Base-by-base conservation (phyloP, 345 rosid species). In the Trapa bicornis region DNA sequence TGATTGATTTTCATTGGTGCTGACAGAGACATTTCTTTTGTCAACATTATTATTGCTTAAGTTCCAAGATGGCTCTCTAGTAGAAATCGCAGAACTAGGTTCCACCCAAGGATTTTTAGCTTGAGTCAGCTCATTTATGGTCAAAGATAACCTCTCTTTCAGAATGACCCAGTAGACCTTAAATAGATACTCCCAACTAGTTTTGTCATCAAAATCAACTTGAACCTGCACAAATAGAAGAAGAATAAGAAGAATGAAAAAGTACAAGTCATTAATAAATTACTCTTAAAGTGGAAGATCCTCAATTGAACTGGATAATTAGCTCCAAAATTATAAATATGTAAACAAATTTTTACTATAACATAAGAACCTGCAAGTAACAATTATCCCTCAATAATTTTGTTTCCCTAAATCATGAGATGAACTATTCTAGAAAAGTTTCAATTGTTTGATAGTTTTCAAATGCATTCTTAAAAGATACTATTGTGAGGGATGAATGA, bases 141-240 rank as follows among this genome's bases (percentile, higher is more conserved):
- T 87, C 75, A 94, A 80, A 63, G 84, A 83, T 64, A 86, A 80
- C 67, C 85, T 84, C 69, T 78, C 89, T 85, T 91, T 94, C 72
- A 89, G 72, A 70, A 67, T 78, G 68, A 80, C 70, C 99, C 99
- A 94, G 73, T 94, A 94, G 33, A 86, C 84, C 80, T 91, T 94
- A 79, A 94, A 94, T 64, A 94, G 90, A 87, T 89, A 94, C 80
- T 94, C 97, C 97, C 97, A 94, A 82, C 97, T 94, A 74, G 77
- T 81, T 77, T 82, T 80, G 76, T 94, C 99, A 76, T 94, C 99
- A 81, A 94, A 94, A 79, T 93, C 97, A 80, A 93, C 98, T 78
- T 86, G 84, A 77, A 88, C 92, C 98, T 93, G 83, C 67, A 75
- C 13, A 37, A 58, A 32, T 58, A 58, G 0, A 54, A 54, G 63